Evolutionary conservation across 2,329 filamentous ascomycete species (phyloP).

Genomic region (Colletotrichum navitas): DNA sequence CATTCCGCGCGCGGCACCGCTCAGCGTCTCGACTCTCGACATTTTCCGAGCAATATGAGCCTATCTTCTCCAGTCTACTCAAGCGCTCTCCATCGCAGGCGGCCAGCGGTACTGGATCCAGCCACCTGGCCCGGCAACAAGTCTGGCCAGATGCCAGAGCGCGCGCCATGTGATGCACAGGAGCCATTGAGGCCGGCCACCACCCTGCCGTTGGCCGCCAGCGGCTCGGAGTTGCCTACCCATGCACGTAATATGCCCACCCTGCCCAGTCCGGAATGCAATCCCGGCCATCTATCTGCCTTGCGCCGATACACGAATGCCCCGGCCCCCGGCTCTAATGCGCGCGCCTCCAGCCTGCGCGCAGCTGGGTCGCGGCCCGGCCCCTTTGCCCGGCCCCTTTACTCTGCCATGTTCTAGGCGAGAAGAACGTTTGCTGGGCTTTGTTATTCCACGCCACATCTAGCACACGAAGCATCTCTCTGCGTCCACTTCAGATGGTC

Average conservation of each 20-base stretch:
- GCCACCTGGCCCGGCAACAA: constrained; percentile 15
- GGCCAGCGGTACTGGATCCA: constrained; percentile 17
- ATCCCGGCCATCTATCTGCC: constrained; percentile 1
- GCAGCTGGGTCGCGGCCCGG: constrained; percentile 29
- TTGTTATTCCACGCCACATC: background rate
- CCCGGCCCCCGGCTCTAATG: constrained; percentile 21
- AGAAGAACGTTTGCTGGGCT: background rate
- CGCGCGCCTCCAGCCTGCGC: constrained; percentile 36
- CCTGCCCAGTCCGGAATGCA: background rate
- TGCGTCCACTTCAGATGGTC: background rate
- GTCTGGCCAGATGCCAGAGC: constrained; percentile 26
- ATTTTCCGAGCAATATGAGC: constrained; percentile 24
- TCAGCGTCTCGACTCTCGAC: constrained; percentile 38
- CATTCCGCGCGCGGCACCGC: constrained; percentile 41
- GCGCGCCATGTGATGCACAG: constrained; percentile 41
- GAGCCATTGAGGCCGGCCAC: constrained; percentile 17
- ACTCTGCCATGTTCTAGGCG: constrained; percentile 5
- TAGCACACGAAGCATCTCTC: constrained; percentile 1
- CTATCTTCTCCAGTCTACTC: constrained; percentile 28
- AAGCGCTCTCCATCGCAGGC: constrained; percentile 33
- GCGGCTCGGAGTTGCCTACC: constrained; percentile 28
- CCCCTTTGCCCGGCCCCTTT: too few species aligned
- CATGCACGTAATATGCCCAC: constrained; percentile 21
- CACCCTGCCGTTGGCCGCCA: constrained; percentile 27
- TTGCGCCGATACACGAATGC: constrained; percentile 20